Percentiles rank a stretch among this genome's conserved stretches.
phyloP scores from a whole-genome alignment of 2,329 filamentous ascomycete species.

The Penicillium thymicola region DNA sequence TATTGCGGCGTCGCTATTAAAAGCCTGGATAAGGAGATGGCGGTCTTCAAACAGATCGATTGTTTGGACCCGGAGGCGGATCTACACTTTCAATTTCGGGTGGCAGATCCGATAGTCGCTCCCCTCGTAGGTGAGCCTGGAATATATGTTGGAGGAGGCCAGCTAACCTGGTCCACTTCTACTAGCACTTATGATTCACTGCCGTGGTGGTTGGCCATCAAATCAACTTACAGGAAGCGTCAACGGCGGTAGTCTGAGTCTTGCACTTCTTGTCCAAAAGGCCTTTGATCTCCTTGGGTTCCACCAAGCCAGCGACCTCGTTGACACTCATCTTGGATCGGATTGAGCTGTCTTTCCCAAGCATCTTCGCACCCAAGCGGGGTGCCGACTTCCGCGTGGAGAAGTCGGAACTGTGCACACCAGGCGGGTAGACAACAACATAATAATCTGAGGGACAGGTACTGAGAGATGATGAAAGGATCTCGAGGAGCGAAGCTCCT shows the following conservation, averaged over 20 bases:
- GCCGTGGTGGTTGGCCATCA: neutral
- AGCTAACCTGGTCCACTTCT: too few species aligned
- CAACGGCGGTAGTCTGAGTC: conserved; percentile 42
- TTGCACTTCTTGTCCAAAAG: conserved; percentile 49
- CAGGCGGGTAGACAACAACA: conserved; percentile 73
- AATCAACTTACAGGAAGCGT: conserved; percentile 40
- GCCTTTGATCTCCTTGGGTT: conserved; percentile 42
- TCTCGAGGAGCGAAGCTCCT: conserved; percentile 42
- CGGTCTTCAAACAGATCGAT: too few species aligned
- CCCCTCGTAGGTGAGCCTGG: too few species aligned
- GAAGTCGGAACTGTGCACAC: conserved; percentile 69
- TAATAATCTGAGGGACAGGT: conserved; percentile 73
- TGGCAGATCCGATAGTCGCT: too few species aligned
- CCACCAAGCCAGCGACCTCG: conserved; percentile 52
- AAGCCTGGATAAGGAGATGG: too few species aligned
- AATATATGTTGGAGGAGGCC: too few species aligned
- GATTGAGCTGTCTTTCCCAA: conserved; percentile 49
- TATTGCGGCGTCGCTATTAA: too few species aligned
- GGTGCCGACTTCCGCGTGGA: conserved; percentile 50
- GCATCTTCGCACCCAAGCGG: conserved; percentile 53
- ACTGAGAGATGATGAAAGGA: conserved; percentile 51
- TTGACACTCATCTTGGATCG: conserved; percentile 53
- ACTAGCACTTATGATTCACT: too few species aligned
- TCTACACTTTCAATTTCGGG: too few species aligned
- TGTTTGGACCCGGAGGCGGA: too few species aligned